Percentiles rank a stretch among this genome's conserved stretches.
These are phyloP conservation scores for Thielaviopsis cerberus DNA, from an alignment of 2,329 filamentous ascomycete genomes.

Conservation along the genomic window DNA sequence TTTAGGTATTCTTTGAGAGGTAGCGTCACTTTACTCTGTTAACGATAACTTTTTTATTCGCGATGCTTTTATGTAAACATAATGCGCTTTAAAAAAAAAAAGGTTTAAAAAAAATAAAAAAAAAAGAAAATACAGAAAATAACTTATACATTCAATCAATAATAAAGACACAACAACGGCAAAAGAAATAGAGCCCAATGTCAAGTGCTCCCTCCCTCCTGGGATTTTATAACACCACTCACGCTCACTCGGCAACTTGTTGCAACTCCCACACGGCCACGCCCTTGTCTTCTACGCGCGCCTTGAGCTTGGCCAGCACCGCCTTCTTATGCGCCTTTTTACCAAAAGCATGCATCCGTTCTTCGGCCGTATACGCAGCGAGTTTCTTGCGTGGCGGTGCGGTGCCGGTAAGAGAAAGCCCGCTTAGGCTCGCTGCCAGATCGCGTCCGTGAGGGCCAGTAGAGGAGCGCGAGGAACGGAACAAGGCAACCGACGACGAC, in stretches of 20 bases:
- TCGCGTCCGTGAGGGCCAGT: neutral
- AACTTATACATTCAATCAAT: too few relatives aligned
- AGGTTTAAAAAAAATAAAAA: neutral
- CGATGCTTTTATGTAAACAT: neutral
- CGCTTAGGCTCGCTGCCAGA: neutral
- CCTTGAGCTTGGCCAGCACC: slow-evolving; percentile 33
- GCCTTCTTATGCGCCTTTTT: slow-evolving; percentile 34
- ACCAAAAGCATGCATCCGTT: slow-evolving; percentile 37
- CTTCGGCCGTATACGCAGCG: slow-evolving; percentile 38
- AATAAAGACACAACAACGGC: too few relatives aligned
- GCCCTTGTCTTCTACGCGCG: slow-evolving; percentile 30
- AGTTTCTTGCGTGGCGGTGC: slow-evolving; percentile 42
- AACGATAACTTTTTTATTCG: neutral
- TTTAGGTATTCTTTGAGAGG: neutral
- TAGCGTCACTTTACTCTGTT: neutral
- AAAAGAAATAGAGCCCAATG: slow-evolving; percentile 4
- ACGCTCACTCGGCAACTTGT: slow-evolving; percentile 20
- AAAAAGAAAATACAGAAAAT: neutral
- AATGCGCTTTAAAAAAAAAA: neutral
- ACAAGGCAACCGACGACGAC: neutral
- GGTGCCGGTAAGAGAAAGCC: slow-evolving; percentile 16
- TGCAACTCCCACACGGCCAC: slow-evolving; percentile 31
- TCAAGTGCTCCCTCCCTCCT: too few relatives aligned
- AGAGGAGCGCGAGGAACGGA: neutral
- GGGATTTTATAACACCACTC: neutral